Conservation (phyloP, 2,329 filamentous ascomycete genomes). For the Pyricularia sp. region DNA sequence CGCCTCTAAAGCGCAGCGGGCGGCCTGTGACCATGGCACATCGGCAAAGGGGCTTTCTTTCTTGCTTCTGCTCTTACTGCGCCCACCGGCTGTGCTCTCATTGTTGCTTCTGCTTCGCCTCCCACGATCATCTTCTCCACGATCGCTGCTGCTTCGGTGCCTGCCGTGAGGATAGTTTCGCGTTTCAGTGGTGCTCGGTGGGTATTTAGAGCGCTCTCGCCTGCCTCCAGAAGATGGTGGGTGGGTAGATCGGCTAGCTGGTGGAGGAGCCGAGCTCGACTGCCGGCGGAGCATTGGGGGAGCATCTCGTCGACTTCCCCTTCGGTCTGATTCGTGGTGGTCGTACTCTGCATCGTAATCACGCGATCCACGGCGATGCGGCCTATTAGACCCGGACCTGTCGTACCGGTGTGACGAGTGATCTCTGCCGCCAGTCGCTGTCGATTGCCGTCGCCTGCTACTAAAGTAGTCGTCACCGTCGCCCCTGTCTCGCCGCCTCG, state of each 20-base stretch:
- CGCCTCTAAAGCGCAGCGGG: constrained; percentile 15
- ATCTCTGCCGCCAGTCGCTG: background rate
- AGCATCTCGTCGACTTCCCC: background rate
- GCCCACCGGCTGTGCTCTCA: background rate
- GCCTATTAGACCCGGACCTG: background rate
- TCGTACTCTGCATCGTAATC: background rate
- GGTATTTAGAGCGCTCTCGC: background rate
- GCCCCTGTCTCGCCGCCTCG: background rate
- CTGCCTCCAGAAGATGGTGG: background rate
- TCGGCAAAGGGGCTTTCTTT: background rate
- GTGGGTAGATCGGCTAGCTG: background rate
- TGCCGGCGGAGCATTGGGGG: constrained; percentile 2
- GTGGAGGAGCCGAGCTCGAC: constrained; percentile 2
- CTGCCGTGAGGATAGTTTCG: background rate
- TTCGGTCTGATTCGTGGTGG: background rate
- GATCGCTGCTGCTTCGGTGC: constrained; percentile 4
- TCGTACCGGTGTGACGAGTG: background rate
- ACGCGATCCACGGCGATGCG: background rate
- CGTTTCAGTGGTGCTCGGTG: background rate
- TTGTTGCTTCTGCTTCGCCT: constrained; percentile 6
- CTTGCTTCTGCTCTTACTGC: background rate
- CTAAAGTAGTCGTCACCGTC: constrained; percentile 2
- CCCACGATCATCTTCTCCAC: background rate
- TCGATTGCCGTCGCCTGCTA: background rate
- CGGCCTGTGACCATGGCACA: constrained; percentile 12